These are phyloP conservation scores for Trichoderma guizhouense DNA, from an alignment of 2,329 filamentous ascomycete species.

Conservation along the genomic window DNA sequence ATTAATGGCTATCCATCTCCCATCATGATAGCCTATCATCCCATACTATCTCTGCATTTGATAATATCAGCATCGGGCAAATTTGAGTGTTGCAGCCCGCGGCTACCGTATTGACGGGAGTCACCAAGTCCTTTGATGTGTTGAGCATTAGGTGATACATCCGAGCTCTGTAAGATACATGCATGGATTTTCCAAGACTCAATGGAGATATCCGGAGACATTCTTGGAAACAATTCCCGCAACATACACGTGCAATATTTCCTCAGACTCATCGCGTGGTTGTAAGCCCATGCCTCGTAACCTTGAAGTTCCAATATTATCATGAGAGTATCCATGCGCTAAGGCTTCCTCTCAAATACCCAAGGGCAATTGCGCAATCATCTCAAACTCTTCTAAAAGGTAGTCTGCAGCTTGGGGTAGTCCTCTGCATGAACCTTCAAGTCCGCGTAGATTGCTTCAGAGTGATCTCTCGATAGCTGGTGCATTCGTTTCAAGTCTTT, in stretches of 20 bases:
- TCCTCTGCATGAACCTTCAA: slow-evolving; percentile 14
- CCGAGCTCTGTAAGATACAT: background rate
- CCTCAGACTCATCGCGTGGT: background rate
- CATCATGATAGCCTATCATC: background rate
- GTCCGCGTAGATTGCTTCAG: slow-evolving; percentile 25
- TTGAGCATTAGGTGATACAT: background rate
- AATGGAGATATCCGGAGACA: background rate
- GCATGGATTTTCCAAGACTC: background rate
- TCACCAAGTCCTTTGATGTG: background rate
- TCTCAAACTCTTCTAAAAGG: slow-evolving; percentile 19
- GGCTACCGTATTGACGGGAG: background rate
- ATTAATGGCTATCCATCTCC: background rate
- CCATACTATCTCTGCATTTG: background rate
- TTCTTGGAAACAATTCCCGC: background rate
- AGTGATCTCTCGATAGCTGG: slow-evolving; percentile 44
- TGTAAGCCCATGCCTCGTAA: background rate
- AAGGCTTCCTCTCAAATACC: background rate
- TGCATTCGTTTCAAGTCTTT: slow-evolving; percentile 69
- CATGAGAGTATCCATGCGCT: background rate
- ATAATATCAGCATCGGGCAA: background rate
- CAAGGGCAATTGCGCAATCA: background rate
- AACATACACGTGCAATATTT: background rate
- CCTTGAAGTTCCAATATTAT: background rate
- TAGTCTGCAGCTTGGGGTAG: slow-evolving; percentile 29
- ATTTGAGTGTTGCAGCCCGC: background rate